Evolutionary conservation across 2,329 filamentous ascomycete species (phyloP).

Genomic region (Ophiocordyceps camponoti-floridani): DNA sequence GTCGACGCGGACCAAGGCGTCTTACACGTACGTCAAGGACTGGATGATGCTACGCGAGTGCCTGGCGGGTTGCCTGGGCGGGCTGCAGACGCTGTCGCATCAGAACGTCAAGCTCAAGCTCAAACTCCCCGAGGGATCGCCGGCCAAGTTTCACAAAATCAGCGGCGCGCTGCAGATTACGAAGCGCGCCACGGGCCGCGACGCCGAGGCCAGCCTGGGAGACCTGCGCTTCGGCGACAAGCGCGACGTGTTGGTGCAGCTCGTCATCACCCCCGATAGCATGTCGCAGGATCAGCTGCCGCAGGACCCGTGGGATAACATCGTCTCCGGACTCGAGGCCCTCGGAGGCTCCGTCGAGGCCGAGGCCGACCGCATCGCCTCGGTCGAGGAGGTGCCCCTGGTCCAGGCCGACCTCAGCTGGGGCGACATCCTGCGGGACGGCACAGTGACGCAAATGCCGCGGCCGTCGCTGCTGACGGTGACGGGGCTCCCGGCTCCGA

Average conservation of each 20-base stretch:
- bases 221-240: conserved; percentile 94
- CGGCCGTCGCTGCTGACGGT: conserved; percentile 85
- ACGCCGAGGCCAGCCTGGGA: conserved; percentile 81
- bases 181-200: conserved; percentile 83
- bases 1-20: conserved; percentile 86
- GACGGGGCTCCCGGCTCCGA: conserved; percentile 72
- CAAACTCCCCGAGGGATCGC: conserved; percentile 84
- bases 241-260: conserved; percentile 77
- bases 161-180: conserved; percentile 91
- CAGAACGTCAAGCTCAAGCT: conserved; percentile 96
- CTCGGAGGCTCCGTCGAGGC: conserved; percentile 74
- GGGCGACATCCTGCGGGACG: conserved; percentile 83
- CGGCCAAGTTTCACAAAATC: conserved; percentile 97
- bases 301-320: conserved; percentile 92
- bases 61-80: conserved; percentile 78
- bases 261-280: conserved; percentile 80
- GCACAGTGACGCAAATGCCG: conserved; percentile 67
- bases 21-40: conserved; percentile 96
- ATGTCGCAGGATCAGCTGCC: conserved; percentile 67
- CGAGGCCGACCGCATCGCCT: conserved; percentile 66
- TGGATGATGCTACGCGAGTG: conserved; percentile 99
- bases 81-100: conserved; percentile 87
- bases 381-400: conserved; percentile 84
- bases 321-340: conserved; percentile 87
- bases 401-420: conserved; percentile 90